These are phyloP conservation scores for Metschnikowia sp. DNA, from an alignment of 805 yeast genomes.

Conservation along the genomic window DNA sequence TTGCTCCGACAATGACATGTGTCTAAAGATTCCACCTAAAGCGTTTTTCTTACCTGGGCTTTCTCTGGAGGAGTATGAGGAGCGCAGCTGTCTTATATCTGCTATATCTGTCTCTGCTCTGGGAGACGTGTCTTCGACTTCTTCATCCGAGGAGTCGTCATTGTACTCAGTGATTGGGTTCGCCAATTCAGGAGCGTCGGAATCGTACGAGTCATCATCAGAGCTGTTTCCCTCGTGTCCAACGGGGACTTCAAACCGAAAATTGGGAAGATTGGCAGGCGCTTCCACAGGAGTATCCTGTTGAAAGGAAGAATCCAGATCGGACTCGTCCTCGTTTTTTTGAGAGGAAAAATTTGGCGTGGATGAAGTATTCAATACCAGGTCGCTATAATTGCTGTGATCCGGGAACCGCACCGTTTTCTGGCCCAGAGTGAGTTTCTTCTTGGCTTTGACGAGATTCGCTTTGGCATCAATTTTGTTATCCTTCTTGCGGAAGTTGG, in stretches of 20 bases:
- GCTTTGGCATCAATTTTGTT: slow-evolving; percentile 13
- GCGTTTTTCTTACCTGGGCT: slow-evolving; percentile 7
- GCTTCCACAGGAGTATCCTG: slow-evolving; percentile 2
- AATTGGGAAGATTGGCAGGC: slow-evolving; percentile 13
- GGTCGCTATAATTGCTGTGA: slow-evolving; percentile 22
- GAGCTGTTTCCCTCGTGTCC: slow-evolving; percentile 4
- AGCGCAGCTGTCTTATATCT: slow-evolving; percentile 9
- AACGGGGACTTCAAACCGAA: slow-evolving; percentile 8
- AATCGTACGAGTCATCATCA: slow-evolving; percentile 7
- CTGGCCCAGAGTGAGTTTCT: slow-evolving; percentile 18
- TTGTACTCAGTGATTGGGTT: slow-evolving; percentile 11
- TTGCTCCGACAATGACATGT: slow-evolving; percentile 33
- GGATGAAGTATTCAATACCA: slow-evolving; percentile 23
- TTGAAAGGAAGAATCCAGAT: slow-evolving; percentile 16
- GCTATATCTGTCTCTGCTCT: slow-evolving; percentile 15
- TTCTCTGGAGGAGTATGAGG: slow-evolving; percentile 8
- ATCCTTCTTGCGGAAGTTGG: slow-evolving; percentile 21
- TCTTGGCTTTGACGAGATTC: slow-evolving; percentile 20
- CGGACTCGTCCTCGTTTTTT: slow-evolving; percentile 10
- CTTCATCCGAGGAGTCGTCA: slow-evolving; percentile 18
- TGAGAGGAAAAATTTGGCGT: slow-evolving; percentile 19
- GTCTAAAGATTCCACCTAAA: slow-evolving; percentile 28
- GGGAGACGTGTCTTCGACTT: slow-evolving; percentile 1
- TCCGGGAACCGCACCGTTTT: slow-evolving; percentile 32
- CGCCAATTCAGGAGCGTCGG: slow-evolving; percentile 5